Conservation (phyloP, 305 asterid species). For the Fraxinus greggii region DNA sequence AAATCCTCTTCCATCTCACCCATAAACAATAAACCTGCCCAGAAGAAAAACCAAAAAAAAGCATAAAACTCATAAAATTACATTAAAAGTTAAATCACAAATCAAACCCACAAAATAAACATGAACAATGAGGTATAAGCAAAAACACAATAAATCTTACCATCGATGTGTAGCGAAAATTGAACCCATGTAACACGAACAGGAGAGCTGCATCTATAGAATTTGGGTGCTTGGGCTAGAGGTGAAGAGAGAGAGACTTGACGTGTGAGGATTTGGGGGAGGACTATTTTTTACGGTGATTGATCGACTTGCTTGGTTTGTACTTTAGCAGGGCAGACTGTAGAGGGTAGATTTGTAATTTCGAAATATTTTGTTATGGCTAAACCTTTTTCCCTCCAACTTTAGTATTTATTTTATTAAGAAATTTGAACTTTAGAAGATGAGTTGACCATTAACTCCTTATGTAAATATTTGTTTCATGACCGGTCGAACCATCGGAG, state of each 20-base stretch:
- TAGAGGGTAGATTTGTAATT: conserved; percentile 25
- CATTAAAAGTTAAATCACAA: conserved; percentile 6
- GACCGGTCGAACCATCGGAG: not conserved
- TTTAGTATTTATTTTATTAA: not conserved
- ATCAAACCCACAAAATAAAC: conserved; percentile 3
- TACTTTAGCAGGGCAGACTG: not conserved
- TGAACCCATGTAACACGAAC: conserved; percentile 35
- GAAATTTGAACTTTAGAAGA: not conserved
- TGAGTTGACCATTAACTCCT: not conserved
- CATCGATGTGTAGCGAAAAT: conserved; percentile 22
- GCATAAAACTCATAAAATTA: conserved; percentile 10
- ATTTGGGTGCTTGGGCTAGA: conserved; percentile 19
- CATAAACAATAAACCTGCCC: conserved; percentile 27
- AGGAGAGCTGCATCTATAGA: conserved; percentile 32
- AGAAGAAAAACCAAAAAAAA: conserved; percentile 17
- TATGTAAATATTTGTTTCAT: not conserved
- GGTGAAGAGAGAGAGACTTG: conserved; percentile 1
- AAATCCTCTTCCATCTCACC: conserved; percentile 39
- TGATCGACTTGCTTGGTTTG: not conserved
- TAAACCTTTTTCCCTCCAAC: conserved; percentile 40
- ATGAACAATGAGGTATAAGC: not conserved
- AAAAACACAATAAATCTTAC: conserved; percentile 23
- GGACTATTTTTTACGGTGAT: not conserved
- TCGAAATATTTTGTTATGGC: not conserved
- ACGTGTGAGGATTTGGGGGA: not conserved